Conservation (phyloP, 306 rosid genomes). For the Prunus fruticosa region DNA sequence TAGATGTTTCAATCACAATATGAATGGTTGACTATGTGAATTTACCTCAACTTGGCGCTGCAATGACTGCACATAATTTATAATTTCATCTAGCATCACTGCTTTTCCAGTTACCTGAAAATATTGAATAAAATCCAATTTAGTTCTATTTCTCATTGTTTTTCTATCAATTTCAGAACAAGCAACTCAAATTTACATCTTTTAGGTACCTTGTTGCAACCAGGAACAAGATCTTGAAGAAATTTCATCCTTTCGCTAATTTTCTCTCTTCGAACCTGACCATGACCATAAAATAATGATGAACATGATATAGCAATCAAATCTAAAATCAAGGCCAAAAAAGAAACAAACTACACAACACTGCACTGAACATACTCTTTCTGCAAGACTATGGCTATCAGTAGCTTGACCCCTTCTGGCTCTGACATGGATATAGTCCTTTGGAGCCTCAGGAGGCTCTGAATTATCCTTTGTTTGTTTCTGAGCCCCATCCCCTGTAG, state of each 20-base stretch:
- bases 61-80: slow-evolving; percentile 82
- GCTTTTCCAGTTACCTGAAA: slow-evolving; percentile 92
- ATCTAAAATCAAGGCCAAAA: background rate
- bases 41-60: slow-evolving; percentile 66
- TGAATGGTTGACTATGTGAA: background rate
- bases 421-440: slow-evolving; percentile 90
- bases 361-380: slow-evolving; percentile 51
- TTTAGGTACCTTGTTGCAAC: slow-evolving; percentile 77
- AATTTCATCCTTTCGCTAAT: slow-evolving; percentile 93
- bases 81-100: slow-evolving; percentile 91
- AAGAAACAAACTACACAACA: background rate
- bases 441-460: slow-evolving; percentile 66
- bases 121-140: background rate
- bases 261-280: slow-evolving; percentile 90
- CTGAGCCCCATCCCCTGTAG: slow-evolving; percentile 11
- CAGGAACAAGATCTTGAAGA: slow-evolving; percentile 94
- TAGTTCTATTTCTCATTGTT: slow-evolving; percentile 1
- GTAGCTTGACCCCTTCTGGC: slow-evolving; percentile 98
- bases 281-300: slow-evolving; percentile 23
- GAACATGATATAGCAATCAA: slow-evolving; percentile 1
- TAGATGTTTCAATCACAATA: background rate
- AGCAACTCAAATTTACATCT: slow-evolving; percentile 12
- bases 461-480: slow-evolving; percentile 40
- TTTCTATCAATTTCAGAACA: background rate
- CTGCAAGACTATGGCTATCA: slow-evolving; percentile 95